Conservation (phyloP, 2,329 filamentous ascomycete species). For the Calonectria honghensis region DNA sequence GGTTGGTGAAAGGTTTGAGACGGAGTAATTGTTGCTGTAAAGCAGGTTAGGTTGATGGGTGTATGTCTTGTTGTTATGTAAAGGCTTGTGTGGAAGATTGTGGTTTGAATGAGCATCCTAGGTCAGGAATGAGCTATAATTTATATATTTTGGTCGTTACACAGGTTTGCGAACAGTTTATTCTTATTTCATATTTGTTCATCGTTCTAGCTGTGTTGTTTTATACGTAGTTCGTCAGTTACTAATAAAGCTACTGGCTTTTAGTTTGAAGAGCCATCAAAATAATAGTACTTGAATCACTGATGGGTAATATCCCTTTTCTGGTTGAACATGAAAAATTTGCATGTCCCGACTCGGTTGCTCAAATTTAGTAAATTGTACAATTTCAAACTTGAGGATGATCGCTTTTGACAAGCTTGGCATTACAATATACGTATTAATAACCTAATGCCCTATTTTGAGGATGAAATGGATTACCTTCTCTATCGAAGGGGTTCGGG, state of each 20-base stretch:
- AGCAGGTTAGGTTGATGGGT: not conserved
- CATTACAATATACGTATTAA: no score
- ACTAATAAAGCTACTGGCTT: no score
- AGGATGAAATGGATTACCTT: no score
- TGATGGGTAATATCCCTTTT: no score
- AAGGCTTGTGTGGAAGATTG: not conserved
- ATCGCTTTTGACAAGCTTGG: no score
- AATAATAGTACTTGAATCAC: not conserved
- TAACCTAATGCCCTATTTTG: no score
- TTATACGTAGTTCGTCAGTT: no score
- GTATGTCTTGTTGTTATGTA: not conserved
- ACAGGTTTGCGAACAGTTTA: not conserved
- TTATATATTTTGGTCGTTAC: not conserved
- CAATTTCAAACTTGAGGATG: no score
- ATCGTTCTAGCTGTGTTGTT: not conserved
- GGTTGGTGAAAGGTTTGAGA: not conserved
- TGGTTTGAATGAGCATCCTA: not conserved
- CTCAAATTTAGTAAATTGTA: no score
- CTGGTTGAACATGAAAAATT: no score
- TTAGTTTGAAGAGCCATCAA: not conserved
- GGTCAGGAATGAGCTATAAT: not conserved
- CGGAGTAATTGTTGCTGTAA: not conserved
- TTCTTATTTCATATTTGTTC: not conserved
- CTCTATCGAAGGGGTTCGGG: no score
- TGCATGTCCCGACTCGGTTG: no score